phyloP scores from a whole-genome alignment of 768 basidiomycete genomes.

The Boletus bicolor region DNA sequence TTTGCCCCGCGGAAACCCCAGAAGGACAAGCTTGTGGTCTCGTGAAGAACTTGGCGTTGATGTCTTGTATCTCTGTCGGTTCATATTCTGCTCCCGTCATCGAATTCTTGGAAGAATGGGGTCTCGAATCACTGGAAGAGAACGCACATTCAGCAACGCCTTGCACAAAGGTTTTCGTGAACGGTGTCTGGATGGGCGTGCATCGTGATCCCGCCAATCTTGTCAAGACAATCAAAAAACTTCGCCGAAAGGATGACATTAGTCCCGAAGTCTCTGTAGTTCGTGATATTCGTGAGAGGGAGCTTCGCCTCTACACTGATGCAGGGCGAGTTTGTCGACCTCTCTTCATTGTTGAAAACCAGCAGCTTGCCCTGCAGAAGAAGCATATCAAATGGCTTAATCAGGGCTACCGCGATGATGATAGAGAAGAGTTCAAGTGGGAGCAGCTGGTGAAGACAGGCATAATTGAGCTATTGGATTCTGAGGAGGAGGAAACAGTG shows the following conservation, averaged over 20 bases:
- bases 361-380: slow-evolving; percentile 79
- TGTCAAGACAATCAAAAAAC: slow-evolving; percentile 88
- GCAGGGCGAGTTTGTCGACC: slow-evolving; percentile 97
- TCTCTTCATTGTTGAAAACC: slow-evolving; percentile 93
- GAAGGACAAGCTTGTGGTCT: slow-evolving; percentile 99
- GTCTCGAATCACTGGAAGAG: slow-evolving; percentile 91
- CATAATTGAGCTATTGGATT: slow-evolving; percentile 91
- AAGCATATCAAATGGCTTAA: slow-evolving; percentile 76
- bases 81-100: slow-evolving; percentile 94
- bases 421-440: slow-evolving; percentile 72
- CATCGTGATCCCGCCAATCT: slow-evolving; percentile 93
- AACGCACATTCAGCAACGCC: slow-evolving; percentile 82
- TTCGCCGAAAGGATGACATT: slow-evolving; percentile 92
- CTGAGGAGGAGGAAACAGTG: slow-evolving; percentile 98
- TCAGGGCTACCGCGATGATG: slow-evolving; percentile 55
- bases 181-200: slow-evolving; percentile 99
- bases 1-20: slow-evolving; percentile 98
- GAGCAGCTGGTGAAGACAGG: slow-evolving; percentile 81
- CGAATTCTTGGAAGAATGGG: slow-evolving; percentile 99
- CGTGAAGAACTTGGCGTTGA: slow-evolving; percentile 96
- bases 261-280: slow-evolving; percentile 96
- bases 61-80: slow-evolving; percentile 98
- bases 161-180: slow-evolving; percentile 96
- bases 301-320: slow-evolving; percentile 92
- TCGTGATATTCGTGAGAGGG: slow-evolving; percentile 94